Percentiles rank a stretch among this genome's conserved stretches.
These are phyloP conservation scores for Phytophthora pistaciae DNA, from an alignment of 352 stramenopile genomes.

Conservation along the genomic window DNA sequence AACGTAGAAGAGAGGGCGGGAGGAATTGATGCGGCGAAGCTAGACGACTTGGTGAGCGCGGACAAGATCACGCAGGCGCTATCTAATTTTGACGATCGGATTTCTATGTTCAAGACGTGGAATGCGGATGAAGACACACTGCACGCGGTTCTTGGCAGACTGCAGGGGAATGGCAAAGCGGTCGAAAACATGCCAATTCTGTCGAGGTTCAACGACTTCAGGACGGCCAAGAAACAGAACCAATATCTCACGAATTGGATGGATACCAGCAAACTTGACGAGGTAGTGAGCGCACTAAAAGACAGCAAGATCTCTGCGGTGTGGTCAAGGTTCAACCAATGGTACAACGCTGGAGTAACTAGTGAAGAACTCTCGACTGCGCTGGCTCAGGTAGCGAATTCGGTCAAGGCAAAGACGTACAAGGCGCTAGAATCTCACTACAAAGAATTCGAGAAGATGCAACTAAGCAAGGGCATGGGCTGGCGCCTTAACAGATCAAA, in stretches of 20 bases:
- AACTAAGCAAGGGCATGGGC: too few relatives aligned
- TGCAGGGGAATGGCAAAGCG: not conserved
- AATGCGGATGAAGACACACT: not conserved
- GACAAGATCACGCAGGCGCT: constrained; percentile 11
- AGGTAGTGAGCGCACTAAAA: not conserved
- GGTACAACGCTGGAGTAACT: too few relatives aligned
- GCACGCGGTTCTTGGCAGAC: not conserved
- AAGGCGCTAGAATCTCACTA: too few relatives aligned
- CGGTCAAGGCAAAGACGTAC: too few relatives aligned
- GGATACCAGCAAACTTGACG: constrained; percentile 11
- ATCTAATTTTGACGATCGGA: not conserved
- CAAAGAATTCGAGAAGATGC: too few relatives aligned
- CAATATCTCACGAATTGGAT: not conserved
- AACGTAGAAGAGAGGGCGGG: too few relatives aligned
- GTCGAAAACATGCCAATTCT: constrained; percentile 9
- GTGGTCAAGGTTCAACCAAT: too few relatives aligned
- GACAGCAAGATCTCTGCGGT: too few relatives aligned
- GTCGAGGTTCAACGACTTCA: constrained; percentile 5
- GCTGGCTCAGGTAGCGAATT: too few relatives aligned
- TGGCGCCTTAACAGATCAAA: too few relatives aligned
- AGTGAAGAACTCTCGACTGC: too few relatives aligned
- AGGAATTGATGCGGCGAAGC: not conserved
- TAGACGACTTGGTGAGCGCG: constrained; percentile 8
- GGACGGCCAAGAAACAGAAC: constrained; percentile 2
- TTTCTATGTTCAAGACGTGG: constrained; percentile 12